Evolutionary conservation across 805 yeast genomes (phyloP).

Genomic region (Wickerhamiella qilinensis): DNA sequence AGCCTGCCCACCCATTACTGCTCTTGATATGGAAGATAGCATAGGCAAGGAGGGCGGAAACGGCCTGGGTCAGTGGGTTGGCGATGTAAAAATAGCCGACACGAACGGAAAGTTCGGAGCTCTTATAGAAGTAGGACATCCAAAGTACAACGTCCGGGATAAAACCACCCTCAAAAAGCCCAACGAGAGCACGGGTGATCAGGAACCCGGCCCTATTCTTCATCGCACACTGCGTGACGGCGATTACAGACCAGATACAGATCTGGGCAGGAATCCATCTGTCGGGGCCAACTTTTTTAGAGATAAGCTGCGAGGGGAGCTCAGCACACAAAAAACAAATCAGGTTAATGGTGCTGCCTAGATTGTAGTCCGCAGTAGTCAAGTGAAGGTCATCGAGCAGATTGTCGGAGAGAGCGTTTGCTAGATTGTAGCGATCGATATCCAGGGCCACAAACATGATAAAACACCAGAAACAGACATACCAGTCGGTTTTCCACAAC

Average conservation of each 20-base stretch:
- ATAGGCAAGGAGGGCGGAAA: conserved; percentile 30
- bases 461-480: conserved; percentile 38
- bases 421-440: conserved; percentile 37
- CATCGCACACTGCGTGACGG: conserved; percentile 33
- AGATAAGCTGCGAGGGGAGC: conserved; percentile 47
- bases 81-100: conserved; percentile 42
- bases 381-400: conserved; percentile 30
- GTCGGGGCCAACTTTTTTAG: conserved; percentile 50
- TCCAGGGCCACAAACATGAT: conserved; percentile 41
- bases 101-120: conserved; percentile 39
- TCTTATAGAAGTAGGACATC: conserved; percentile 46
- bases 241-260: conserved; percentile 37
- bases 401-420: conserved; percentile 41
- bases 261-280: conserved; percentile 45
- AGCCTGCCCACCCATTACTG: conserved; percentile 28
- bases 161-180: conserved; percentile 45
- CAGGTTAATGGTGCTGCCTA: conserved; percentile 38
- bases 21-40: conserved; percentile 38
- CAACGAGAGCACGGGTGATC: conserved; percentile 35
- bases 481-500: conserved; percentile 34
- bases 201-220: conserved; percentile 28
- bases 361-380: conserved; percentile 42
- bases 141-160: conserved; percentile 44
- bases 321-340: conserved; percentile 41
- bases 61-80: conserved; percentile 28